Conservation (phyloP, 169 alveolate species). For the Plasmodium sp. region DNA sequence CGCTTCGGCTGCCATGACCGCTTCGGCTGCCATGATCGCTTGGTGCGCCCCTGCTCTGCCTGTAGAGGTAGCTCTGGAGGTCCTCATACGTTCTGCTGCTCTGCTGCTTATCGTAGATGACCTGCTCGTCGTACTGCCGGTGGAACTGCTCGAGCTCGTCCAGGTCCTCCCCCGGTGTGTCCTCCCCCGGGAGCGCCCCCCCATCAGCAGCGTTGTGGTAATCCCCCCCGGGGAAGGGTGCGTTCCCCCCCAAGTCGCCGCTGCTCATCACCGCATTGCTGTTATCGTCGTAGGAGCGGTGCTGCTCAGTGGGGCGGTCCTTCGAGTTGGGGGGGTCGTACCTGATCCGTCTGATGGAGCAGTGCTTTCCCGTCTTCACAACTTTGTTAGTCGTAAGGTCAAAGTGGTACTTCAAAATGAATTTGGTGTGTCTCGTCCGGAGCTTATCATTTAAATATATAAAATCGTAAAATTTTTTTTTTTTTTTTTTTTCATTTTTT, state of each 20-base stretch:
- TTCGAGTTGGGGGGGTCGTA: constrained; percentile 56
- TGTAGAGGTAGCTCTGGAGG: constrained; percentile 16
- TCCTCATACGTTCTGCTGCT: not conserved
- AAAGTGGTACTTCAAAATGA: constrained; percentile 33
- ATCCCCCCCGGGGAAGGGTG: not conserved
- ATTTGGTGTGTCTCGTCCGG: constrained; percentile 20
- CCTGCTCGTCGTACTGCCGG: constrained; percentile 18
- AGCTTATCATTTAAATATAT: constrained; percentile 44
- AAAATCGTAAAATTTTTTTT: constrained; percentile 38
- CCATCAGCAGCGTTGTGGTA: not conserved
- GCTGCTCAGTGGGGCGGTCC: not conserved
- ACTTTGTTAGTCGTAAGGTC: constrained; percentile 27
- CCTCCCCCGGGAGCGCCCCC: not conserved
- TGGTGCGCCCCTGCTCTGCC: not conserved
- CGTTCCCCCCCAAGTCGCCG: not conserved
- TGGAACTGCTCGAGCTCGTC: constrained; percentile 35
- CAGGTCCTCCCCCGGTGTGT: not conserved
- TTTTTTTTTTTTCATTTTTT: constrained; percentile 40
- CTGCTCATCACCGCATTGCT: not conserved
- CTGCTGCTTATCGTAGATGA: not conserved
- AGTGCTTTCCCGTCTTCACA: constrained; percentile 9
- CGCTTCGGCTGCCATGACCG: not conserved
- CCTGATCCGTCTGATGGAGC: not conserved
- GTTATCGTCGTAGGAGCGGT: constrained; percentile 22
- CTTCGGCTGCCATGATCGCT: not conserved